Evolutionary conservation across 495 filamentous ascomycete species (phyloP).

Genomic region (Massariosphaeria phaeospora): DNA sequence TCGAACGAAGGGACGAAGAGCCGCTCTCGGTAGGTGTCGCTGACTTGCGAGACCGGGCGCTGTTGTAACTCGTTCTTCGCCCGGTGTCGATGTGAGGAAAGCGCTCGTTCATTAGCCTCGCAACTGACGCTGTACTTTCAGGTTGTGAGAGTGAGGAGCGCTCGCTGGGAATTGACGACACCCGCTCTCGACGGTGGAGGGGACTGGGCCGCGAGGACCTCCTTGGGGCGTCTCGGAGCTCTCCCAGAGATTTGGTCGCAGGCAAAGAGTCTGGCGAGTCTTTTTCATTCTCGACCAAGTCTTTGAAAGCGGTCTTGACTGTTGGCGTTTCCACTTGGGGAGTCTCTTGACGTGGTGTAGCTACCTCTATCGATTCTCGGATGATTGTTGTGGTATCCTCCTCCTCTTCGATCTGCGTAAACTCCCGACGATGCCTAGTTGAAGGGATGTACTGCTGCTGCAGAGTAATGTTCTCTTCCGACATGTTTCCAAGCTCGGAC

Average conservation of each 20-base stretch:
- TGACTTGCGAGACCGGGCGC: not conserved
- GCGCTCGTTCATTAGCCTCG: constrained; percentile 37
- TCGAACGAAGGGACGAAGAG: constrained; percentile 7
- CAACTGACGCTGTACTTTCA: not conserved
- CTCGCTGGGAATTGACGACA: constrained; percentile 1
- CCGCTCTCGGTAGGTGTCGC: not conserved
- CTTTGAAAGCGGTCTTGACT: not conserved
- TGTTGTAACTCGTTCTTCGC: constrained; percentile 25
- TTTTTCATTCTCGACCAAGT: not conserved
- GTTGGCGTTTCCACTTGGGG: not conserved
- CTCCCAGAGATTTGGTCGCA: not conserved
- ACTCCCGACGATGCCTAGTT: constrained; percentile 15
- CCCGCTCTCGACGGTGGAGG: not conserved
- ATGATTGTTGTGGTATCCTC: constrained; percentile 2
- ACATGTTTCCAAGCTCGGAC: constrained; percentile 20
- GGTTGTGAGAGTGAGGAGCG: constrained; percentile 2
- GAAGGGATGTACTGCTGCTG: constrained; percentile 11
- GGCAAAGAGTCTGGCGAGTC: not conserved
- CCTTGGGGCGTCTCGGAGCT: not conserved
- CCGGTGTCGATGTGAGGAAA: constrained; percentile 35
- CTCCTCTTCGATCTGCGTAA: constrained; percentile 17
- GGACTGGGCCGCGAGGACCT: not conserved
- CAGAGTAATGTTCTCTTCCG: constrained; percentile 20
- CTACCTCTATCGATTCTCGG: not conserved
- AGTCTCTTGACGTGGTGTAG: not conserved